Evolutionary conservation across 164 flowering plant species (phyloP), one percentile per base, ranked within the genome.

Genomic region (Tetrastigma voinierianum): DNA sequence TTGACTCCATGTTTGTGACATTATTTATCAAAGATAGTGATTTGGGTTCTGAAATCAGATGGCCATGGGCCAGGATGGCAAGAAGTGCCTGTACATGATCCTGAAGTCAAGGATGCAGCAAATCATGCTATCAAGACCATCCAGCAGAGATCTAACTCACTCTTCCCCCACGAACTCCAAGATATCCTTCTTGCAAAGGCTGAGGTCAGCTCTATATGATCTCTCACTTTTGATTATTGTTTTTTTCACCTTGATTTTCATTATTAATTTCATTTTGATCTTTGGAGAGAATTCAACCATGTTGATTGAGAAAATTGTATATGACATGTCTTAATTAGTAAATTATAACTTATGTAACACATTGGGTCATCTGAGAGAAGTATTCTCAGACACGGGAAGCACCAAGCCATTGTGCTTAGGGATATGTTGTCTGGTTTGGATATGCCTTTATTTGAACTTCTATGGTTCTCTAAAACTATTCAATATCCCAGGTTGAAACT

Each of bases 111-210:
- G 73, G 83, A 83, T 76, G 93, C 93, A 15, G 93, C 96, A 51
- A 62, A 82, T 57, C 93, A 88, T 81, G 93, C 91, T 40, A 66
- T 88, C 46, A 77, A 80, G 73, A 81, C 84, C 43, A 80, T 88
- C 54, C 93, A 90, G 81, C 85, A 86, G 76, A 81, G 90, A 71
- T 88, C 96, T 56, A 90, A 90, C 67, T 88, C 92, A 7, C 59
- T 90, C 67, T 62, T 77, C 45, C 90, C 94, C 9, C 88, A 84
- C 61, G 89, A 84, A 69, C 89, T 88, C 46, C 80, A 77, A 12
- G 92, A 90, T 80, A 68, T 88, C 16, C 70, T 86, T 51, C 81
- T 69, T 64, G 91, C 91, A 10, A 88, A 84, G 71, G 93, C 89
- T 10, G 88, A 90, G 93, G 90, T 88, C 12, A 53, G 69, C 64